Conservation (phyloP, 768 basidiomycete genomes). For the Boletus rufocinnamomeus region DNA sequence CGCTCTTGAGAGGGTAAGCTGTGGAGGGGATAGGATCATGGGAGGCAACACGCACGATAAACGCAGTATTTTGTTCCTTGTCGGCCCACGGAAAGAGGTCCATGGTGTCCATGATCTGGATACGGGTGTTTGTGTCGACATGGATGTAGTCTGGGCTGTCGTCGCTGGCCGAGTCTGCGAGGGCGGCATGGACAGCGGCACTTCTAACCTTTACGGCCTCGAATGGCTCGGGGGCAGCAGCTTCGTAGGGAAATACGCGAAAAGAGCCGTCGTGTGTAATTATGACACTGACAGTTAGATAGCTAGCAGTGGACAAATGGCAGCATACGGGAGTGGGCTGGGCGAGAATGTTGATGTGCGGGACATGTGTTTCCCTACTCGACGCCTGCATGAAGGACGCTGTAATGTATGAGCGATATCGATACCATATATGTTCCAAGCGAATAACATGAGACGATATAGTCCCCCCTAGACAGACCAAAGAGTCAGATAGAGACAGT, state of each 20-base stretch:
- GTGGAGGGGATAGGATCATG: neutral
- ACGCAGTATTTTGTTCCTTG: constrained; percentile 52
- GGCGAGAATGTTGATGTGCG: too few relatives aligned
- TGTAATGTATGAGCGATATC: too few relatives aligned
- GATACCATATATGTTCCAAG: too few relatives aligned
- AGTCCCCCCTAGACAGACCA: too few relatives aligned
- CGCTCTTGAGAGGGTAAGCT: constrained; percentile 44
- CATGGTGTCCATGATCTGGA: constrained; percentile 83
- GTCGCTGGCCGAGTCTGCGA: constrained; percentile 39
- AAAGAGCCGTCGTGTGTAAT: constrained; percentile 49
- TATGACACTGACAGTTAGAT: too few relatives aligned
- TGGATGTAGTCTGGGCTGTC: constrained; percentile 40
- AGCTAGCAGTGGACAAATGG: too few relatives aligned
- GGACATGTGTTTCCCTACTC: too few relatives aligned
- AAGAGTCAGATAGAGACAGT: too few relatives aligned
- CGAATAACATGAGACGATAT: too few relatives aligned
- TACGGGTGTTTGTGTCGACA: constrained; percentile 62
- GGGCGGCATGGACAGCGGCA: constrained; percentile 52
- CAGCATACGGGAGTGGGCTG: too few relatives aligned
- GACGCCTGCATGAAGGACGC: too few relatives aligned
- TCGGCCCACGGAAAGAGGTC: constrained; percentile 61
- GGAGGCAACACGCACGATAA: constrained; percentile 58
- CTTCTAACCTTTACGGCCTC: constrained; percentile 54
- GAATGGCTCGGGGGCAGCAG: constrained; percentile 53
- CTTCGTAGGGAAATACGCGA: constrained; percentile 58